Evolutionary conservation across 768 basidiomycete species (phyloP).

Genomic region (Lyophyllum shimeji): DNA sequence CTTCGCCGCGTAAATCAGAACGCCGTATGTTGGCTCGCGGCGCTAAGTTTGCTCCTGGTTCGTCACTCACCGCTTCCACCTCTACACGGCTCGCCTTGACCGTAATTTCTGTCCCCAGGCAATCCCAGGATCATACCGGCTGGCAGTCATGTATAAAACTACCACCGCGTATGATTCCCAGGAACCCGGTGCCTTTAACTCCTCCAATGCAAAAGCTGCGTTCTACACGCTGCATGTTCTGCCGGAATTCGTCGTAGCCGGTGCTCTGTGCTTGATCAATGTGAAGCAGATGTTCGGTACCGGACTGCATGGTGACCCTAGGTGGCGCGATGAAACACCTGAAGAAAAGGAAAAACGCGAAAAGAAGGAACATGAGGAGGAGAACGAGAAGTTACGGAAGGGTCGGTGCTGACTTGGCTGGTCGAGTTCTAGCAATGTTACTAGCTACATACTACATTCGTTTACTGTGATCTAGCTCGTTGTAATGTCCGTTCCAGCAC

Average conservation of each 20-base stretch:
- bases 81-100: neutral
- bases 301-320: slow-evolving; percentile 32
- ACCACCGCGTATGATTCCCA: slow-evolving; percentile 32
- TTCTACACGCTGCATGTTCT: slow-evolving; percentile 46
- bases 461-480: no score
- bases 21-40: slow-evolving; percentile 18
- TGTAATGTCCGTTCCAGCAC: no score
- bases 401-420: neutral
- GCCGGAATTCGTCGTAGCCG: neutral
- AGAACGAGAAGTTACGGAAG: slow-evolving; percentile 8
- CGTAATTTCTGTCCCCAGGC: slow-evolving; percentile 16
- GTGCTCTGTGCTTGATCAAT: slow-evolving; percentile 23
- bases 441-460: no score
- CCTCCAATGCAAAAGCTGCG: slow-evolving; percentile 30
- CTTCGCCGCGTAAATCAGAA: slow-evolving; percentile 22
- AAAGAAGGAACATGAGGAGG: slow-evolving; percentile 17
- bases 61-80: neutral
- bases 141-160: slow-evolving; percentile 34
- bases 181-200: slow-evolving; percentile 33
- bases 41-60: slow-evolving; percentile 23
- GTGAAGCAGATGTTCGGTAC: slow-evolving; percentile 33
- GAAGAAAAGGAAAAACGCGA: slow-evolving; percentile 22
- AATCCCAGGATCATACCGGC: slow-evolving; percentile 37
- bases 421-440: no score
- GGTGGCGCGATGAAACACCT: slow-evolving; percentile 28